A percentile compares a stretch with the other conserved stretches of the same genome.
Conservation (phyloP, 768 basidiomycete species). For the Cyathus striatus region DNA sequence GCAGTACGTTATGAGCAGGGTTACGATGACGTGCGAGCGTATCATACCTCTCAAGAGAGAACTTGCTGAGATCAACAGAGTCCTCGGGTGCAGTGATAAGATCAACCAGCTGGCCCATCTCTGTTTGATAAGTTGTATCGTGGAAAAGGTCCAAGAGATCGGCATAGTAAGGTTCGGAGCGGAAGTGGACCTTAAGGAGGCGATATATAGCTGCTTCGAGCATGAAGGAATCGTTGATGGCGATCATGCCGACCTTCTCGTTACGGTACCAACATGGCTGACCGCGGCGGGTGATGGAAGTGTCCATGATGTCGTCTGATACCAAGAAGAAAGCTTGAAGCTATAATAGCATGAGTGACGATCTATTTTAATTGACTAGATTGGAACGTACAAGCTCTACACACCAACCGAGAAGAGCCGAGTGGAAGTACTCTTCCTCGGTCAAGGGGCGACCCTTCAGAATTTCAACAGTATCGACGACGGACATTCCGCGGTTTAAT, state of each 20-base stretch:
- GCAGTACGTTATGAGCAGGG: neutral
- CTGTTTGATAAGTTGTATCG: constrained; percentile 87
- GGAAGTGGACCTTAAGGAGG: constrained; percentile 85
- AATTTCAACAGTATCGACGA: constrained; percentile 90
- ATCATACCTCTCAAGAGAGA: constrained; percentile 77
- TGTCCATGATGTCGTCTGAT: constrained; percentile 97
- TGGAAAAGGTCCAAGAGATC: constrained; percentile 91
- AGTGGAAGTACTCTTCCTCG: constrained; percentile 84
- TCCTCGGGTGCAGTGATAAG: constrained; percentile 94
- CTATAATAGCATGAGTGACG: constrained; percentile 28
- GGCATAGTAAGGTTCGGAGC: constrained; percentile 74
- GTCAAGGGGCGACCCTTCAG: constrained; percentile 63
- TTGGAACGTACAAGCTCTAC: constrained; percentile 81
- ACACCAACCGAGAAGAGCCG: constrained; percentile 91
- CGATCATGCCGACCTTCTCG: constrained; percentile 67
- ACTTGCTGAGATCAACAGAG: constrained; percentile 78
- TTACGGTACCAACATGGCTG: constrained; percentile 93
- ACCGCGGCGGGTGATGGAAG: constrained; percentile 85
- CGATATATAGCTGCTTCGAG: constrained; percentile 91
- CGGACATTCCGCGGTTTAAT: constrained; percentile 94
- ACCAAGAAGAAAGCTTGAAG: constrained; percentile 98
- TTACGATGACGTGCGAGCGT: neutral
- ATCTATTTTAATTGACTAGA: neutral
- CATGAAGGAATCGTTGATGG: constrained; percentile 97
- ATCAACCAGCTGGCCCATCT: constrained; percentile 95